Evolutionary conservation across 495 filamentous ascomycete genomes (phyloP).

Genomic region (Geopyxis carbonaria): DNA sequence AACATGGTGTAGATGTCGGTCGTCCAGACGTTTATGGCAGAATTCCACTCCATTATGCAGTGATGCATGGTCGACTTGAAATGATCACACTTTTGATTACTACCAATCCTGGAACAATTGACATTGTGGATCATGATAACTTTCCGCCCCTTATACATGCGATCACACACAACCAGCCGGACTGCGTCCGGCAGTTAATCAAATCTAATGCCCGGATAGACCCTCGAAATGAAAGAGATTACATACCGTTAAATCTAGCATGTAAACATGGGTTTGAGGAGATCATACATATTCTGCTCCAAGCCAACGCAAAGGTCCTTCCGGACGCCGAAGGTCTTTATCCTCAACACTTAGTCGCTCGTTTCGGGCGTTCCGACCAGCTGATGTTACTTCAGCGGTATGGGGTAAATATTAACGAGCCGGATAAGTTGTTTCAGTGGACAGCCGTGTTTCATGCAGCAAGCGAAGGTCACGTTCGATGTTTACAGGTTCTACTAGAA

Average conservation of each 20-base stretch:
- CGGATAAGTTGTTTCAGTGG: slow-evolving; percentile 93
- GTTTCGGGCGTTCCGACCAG: slow-evolving; percentile 64
- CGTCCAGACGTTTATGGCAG: slow-evolving; percentile 82
- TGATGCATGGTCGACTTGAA: slow-evolving; percentile 76
- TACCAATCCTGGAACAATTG: slow-evolving; percentile 45
- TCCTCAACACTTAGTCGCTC: slow-evolving; percentile 91
- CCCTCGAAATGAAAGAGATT: slow-evolving; percentile 65
- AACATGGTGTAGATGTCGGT: slow-evolving; percentile 52
- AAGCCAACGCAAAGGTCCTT: slow-evolving; percentile 56
- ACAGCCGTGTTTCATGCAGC: slow-evolving; percentile 91
- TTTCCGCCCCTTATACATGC: slow-evolving; percentile 91
- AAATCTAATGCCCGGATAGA: slow-evolving; percentile 58
- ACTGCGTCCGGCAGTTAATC: slow-evolving; percentile 62
- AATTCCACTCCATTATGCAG: slow-evolving; percentile 88
- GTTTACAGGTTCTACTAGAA: slow-evolving; percentile 59
- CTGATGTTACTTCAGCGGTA: slow-evolving; percentile 65
- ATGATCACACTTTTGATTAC: slow-evolving; percentile 60
- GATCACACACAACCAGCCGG: slow-evolving; percentile 66
- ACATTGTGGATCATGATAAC: slow-evolving; percentile 85
- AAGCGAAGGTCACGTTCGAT: slow-evolving; percentile 85
- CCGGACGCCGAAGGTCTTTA: slow-evolving; percentile 92
- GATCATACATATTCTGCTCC: slow-evolving; percentile 69
- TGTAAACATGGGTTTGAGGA: slow-evolving; percentile 75
- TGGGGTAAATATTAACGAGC: slow-evolving; percentile 80
- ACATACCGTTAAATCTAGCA: slow-evolving; percentile 84